These are phyloP conservation scores for Saccharomycopsis sp. DNA, from an alignment of 805 yeast species.

Conservation along the genomic window DNA sequence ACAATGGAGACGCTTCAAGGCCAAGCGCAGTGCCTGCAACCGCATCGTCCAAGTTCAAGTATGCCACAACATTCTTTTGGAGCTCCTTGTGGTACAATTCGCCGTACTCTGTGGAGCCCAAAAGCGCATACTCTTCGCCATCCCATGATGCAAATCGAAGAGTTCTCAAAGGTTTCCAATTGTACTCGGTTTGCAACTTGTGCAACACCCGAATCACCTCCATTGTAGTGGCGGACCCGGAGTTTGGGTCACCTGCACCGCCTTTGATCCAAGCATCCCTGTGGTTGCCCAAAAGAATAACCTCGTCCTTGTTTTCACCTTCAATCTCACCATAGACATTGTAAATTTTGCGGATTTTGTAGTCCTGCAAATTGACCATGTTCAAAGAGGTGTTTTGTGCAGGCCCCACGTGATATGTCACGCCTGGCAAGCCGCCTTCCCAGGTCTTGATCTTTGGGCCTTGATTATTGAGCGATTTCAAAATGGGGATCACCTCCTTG, in stretches of 20 bases:
- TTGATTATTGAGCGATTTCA: slow-evolving; percentile 46
- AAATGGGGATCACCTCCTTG: slow-evolving; percentile 53
- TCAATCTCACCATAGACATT: slow-evolving; percentile 55
- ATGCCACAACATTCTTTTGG: slow-evolving; percentile 48
- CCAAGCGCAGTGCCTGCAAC: slow-evolving; percentile 45
- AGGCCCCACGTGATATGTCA: slow-evolving; percentile 49
- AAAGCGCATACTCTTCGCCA: slow-evolving; percentile 62
- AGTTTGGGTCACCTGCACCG: slow-evolving; percentile 74
- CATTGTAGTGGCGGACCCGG: slow-evolving; percentile 57
- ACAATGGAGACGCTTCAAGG: slow-evolving; percentile 50
- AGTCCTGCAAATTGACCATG: slow-evolving; percentile 52
- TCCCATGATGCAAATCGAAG: slow-evolving; percentile 73
- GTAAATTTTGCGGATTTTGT: slow-evolving; percentile 49
- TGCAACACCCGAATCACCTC: slow-evolving; percentile 57
- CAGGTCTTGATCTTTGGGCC: slow-evolving; percentile 40
- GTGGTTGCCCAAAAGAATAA: slow-evolving; percentile 63
- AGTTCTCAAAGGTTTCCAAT: slow-evolving; percentile 65
- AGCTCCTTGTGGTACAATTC: slow-evolving; percentile 45
- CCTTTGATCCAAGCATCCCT: slow-evolving; percentile 77
- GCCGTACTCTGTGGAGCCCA: slow-evolving; percentile 75
- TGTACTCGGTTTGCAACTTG: slow-evolving; percentile 31
- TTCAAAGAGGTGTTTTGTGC: slow-evolving; percentile 36
- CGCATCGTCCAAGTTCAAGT: slow-evolving; percentile 62
- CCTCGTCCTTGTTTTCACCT: slow-evolving; percentile 45
- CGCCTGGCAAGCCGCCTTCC: slow-evolving; percentile 36